phyloP scores from a whole-genome alignment of 1,284 basidiomycete genomes.

The Irpex sp. region DNA sequence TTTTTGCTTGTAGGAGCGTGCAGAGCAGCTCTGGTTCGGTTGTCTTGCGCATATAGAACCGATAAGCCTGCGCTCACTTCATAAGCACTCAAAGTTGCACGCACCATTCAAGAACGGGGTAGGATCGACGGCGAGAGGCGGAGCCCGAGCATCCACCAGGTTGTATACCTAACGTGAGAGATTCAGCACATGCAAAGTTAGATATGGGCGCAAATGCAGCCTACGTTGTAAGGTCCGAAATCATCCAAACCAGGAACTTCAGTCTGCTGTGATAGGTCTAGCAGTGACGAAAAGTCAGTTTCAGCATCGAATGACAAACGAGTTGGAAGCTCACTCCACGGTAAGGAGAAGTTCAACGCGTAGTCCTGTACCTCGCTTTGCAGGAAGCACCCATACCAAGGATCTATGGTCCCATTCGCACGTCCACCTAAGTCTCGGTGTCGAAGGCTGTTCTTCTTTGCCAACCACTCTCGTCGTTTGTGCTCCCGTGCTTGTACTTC shows the following conservation, averaged over 20 bases:
- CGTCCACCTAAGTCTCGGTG: conserved; percentile 18
- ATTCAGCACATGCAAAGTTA: not conserved
- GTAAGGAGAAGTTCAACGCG: conserved; percentile 27
- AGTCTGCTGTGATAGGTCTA: not conserved
- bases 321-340: conserved; percentile 19
- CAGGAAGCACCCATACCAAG: conserved; percentile 27
- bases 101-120: not conserved
- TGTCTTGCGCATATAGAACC: not conserved
- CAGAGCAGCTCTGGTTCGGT: conserved; percentile 5
- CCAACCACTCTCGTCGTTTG: not conserved
- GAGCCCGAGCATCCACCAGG: not conserved
- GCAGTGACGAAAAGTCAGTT: not conserved
- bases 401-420: conserved; percentile 23
- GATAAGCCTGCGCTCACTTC: not conserved
- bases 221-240: not conserved
- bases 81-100: not conserved
- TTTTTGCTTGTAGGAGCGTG: conserved; percentile 13
- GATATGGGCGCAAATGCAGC: not conserved
- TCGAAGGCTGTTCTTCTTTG: not conserved
- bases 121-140: not conserved
- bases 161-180: not conserved
- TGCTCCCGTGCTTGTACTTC: conserved; percentile 1
- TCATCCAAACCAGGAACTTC: not conserved
- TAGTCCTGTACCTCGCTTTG: conserved; percentile 27
- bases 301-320: not conserved